phyloP scores from a whole-genome alignment of 306 rosid species.

The Astragalus glycyphyllos region DNA sequence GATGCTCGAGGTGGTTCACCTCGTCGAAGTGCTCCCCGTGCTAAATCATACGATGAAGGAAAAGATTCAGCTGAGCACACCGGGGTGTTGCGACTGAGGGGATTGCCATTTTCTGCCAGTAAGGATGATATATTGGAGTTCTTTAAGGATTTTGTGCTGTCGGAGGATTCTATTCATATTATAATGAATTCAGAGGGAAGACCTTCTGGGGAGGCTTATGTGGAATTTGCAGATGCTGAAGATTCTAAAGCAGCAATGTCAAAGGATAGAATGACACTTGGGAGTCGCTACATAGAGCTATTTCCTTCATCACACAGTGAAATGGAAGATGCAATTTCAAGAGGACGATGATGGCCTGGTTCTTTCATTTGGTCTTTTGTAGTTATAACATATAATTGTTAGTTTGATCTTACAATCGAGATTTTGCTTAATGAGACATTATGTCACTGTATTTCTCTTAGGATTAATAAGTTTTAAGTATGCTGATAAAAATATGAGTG shows the following conservation, averaged over 20 bases:
- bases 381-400: constrained; percentile 29
- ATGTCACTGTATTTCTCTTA: constrained; percentile 29
- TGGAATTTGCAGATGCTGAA: constrained; percentile 74
- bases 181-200: constrained; percentile 90
- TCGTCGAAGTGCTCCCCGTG: constrained; percentile 64
- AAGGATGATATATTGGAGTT: constrained; percentile 87
- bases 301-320: constrained; percentile 84
- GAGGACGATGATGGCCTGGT: constrained; percentile 68
- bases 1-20: constrained; percentile 81
- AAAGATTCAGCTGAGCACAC: constrained; percentile 91
- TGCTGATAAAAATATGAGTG: constrained; percentile 28
- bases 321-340: constrained; percentile 79
- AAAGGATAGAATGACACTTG: constrained; percentile 94
- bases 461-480: constrained; percentile 36
- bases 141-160: constrained; percentile 67
- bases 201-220: constrained; percentile 94
- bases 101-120: constrained; percentile 87
- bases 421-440: constrained; percentile 46
- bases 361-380: constrained; percentile 41
- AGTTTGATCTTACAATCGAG: constrained; percentile 35
- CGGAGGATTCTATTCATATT: constrained; percentile 67
- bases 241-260: constrained; percentile 92
- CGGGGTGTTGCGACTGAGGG: constrained; percentile 82
- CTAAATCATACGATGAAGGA: constrained; percentile 77
- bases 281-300: constrained; percentile 87